Evolutionary conservation across 2,329 filamentous ascomycete species (phyloP).

Genomic region (Aspergillus carbonarius): DNA sequence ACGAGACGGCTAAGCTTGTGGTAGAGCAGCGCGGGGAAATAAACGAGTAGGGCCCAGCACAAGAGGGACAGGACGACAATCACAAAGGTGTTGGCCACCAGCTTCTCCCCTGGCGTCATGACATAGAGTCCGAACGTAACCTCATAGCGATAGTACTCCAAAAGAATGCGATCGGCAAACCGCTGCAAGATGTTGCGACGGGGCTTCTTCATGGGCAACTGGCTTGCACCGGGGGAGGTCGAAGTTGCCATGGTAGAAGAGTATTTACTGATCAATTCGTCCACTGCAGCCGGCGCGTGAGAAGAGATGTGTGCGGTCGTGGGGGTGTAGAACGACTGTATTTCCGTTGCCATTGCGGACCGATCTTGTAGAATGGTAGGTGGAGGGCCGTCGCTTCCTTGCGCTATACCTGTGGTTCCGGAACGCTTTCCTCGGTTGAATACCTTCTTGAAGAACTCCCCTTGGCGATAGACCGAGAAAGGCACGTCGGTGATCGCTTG

Average conservation of each 20-base stretch:
- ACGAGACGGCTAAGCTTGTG: conserved; percentile 35
- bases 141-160: conserved; percentile 49
- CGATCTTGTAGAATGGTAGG: neutral
- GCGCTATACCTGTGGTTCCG: neutral
- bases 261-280: conserved; percentile 36
- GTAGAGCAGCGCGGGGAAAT: conserved; percentile 39
- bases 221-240: conserved; percentile 11
- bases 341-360: conserved; percentile 31
- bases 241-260: conserved; percentile 28
- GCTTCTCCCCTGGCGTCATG: conserved; percentile 46
- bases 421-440: neutral
- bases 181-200: conserved; percentile 30
- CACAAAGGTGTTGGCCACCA: conserved; percentile 43
- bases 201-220: conserved; percentile 14
- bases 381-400: neutral
- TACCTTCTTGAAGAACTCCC: neutral
- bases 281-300: conserved; percentile 31
- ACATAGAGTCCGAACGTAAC: conserved; percentile 48
- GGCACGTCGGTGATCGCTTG: neutral
- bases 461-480: neutral
- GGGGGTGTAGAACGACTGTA: conserved; percentile 37
- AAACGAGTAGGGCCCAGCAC: conserved; percentile 37
- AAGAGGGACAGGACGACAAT: conserved; percentile 36
- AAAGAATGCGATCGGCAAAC: conserved; percentile 33
- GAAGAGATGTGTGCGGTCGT: conserved; percentile 30